Base-by-base conservation (phyloP, 2,329 filamentous ascomycete species). In the Penicillium corylophilum region DNA sequence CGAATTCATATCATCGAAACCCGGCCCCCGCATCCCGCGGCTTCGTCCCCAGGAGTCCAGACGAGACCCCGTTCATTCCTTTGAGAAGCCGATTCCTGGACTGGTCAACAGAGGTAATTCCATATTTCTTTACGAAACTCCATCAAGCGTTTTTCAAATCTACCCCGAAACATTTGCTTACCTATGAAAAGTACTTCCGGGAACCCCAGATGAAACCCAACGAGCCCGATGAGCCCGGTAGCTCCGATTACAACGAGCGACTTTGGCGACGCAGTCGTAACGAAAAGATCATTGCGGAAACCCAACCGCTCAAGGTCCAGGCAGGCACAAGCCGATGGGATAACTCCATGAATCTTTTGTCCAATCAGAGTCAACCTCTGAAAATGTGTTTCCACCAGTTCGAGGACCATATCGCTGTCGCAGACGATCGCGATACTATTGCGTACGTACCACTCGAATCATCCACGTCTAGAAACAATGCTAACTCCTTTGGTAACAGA, bases 301-400 rank as follows among this genome's bases (percentile, higher is more conserved):
- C 93, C 1, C 94, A 99, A 67, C 93, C 93, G 1, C 83, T 95
- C 58, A 99, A 99, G 69, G 87, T 90, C 48, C 86, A 89, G 61
- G 92, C 94, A 0, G 88, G 90, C 12, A 89, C 81, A 49, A 88
- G 90, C 64, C 88, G 86, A 62, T 99, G 94, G 93, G 92, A 90
- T 63, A 87, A 88, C 54, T 86, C 89, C 39, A 80, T 87, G 43
- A 87, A 88, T 16, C 87, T 95, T 56, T 85, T 96, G 68, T 92
- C 93, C 66, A 97, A 96, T 61, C 85, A 87, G 26, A 88, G 87
- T 28, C 94, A 96, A 68, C 93, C 94, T 0, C 84, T 87, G 57
- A 95, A 92, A 74, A 89, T 99, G 86, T 88, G 89, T 5, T 96
- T 97, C 71, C 94, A 99, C 73, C 94, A 99, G 68, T 99, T 96